Evolutionary conservation across 2,329 filamentous ascomycete species (phyloP).

Genomic region (Fusarium compactum): DNA sequence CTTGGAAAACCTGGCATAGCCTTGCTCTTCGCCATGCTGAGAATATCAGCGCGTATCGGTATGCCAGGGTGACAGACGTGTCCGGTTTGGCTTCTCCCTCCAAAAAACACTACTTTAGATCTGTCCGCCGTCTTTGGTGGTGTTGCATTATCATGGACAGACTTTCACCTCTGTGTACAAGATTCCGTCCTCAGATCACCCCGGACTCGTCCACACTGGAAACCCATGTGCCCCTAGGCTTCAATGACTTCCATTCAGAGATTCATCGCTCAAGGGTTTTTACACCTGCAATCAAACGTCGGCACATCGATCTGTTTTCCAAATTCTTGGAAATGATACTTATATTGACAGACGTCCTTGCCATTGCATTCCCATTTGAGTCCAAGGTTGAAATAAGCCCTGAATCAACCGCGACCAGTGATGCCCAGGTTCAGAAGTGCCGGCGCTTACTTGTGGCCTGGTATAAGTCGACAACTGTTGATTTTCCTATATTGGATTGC

Average conservation of each 20-base stretch:
- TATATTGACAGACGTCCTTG: neutral
- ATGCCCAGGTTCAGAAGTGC: neutral
- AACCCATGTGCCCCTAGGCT: neutral
- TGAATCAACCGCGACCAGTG: neutral
- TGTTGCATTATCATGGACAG: constrained; percentile 7
- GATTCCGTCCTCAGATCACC: neutral
- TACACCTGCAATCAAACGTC: neutral
- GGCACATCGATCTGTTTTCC: neutral
- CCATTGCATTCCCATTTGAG: neutral
- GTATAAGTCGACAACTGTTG: neutral
- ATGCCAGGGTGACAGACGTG: neutral
- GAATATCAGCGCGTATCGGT: neutral
- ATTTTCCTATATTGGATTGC: neutral
- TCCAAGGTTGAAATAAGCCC: neutral
- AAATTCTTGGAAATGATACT: neutral
- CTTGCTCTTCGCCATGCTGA: neutral
- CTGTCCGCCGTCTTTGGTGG: constrained; percentile 2
- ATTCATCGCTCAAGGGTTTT: neutral
- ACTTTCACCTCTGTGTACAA: neutral
- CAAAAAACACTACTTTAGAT: neutral
- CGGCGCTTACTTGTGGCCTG: neutral
- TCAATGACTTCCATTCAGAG: neutral
- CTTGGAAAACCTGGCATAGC: neutral
- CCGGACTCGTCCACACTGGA: neutral
- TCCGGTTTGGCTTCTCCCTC: neutral